A percentile compares a stretch with the other conserved stretches of the same genome.
Conservation (phyloP, 305 asterid genomes). For the Rubia tinctorum region DNA sequence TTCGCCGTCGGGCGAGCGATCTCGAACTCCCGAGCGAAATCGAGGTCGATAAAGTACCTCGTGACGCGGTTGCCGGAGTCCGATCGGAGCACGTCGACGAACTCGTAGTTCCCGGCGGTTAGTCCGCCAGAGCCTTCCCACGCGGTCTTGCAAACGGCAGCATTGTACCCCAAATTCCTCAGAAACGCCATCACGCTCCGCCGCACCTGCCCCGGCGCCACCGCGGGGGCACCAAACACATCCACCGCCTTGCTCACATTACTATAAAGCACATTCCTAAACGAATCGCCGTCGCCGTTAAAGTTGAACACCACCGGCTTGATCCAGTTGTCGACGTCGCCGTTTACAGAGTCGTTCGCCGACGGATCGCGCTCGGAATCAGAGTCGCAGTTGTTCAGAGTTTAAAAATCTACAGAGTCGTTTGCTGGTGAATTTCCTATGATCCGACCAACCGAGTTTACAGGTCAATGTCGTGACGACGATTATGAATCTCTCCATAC, state of each 20-base stretch:
- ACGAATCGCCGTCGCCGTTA: slow-evolving; percentile 36
- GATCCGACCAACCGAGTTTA: slow-evolving; percentile 62
- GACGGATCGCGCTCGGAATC: slow-evolving; percentile 33
- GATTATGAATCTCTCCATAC: slow-evolving; percentile 77
- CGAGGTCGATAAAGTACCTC: slow-evolving; percentile 60
- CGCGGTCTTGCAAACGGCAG: slow-evolving; percentile 70
- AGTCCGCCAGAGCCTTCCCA: slow-evolving; percentile 74
- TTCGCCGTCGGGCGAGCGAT: slow-evolving; percentile 69
- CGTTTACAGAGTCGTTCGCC: slow-evolving; percentile 16
- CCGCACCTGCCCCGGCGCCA: slow-evolving; percentile 24
- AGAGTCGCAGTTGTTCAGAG: slow-evolving; percentile 12
- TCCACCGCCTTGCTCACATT: slow-evolving; percentile 40
- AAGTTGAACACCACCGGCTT: slow-evolving; percentile 12
- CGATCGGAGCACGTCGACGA: slow-evolving; percentile 49
- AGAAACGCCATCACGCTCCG: slow-evolving; percentile 62
- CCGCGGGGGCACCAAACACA: slow-evolving; percentile 27
- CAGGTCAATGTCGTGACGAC: slow-evolving; percentile 86
- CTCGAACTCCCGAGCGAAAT: slow-evolving; percentile 65
- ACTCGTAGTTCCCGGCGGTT: slow-evolving; percentile 71
- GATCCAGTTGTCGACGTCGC: slow-evolving; percentile 25
- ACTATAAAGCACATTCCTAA: slow-evolving; percentile 30
- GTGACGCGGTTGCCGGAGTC: slow-evolving; percentile 20
- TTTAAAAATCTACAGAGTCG: too few relatives aligned
- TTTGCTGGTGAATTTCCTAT: slow-evolving; percentile 50
- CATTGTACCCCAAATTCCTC: slow-evolving; percentile 65